phyloP scores from a whole-genome alignment of 208 protist genomes.

The Trypanosoma melophagium region DNA sequence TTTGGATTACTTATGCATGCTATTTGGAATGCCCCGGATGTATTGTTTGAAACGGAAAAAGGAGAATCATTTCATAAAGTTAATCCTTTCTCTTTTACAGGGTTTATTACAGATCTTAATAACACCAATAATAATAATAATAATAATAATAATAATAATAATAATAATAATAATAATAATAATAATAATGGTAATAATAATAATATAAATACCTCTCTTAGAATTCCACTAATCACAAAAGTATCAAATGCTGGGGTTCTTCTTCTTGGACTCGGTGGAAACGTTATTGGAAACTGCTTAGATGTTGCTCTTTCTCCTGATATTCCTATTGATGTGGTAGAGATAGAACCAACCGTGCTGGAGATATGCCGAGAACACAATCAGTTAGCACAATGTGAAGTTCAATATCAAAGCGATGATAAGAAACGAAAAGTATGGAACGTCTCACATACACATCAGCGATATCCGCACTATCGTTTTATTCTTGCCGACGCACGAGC shows the following conservation, averaged over 20 bases:
- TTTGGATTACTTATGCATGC: slow-evolving; percentile 59
- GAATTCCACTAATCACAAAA: background rate
- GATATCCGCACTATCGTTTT: slow-evolving; percentile 39
- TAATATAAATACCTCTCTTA: background rate
- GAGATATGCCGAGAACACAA: slow-evolving; percentile 43
- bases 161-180: background rate
- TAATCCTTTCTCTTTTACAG: no score
- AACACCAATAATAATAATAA: background rate
- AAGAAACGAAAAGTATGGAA: slow-evolving; percentile 10
- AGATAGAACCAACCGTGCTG: slow-evolving; percentile 74
- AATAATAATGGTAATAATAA: background rate
- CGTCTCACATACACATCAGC: slow-evolving; percentile 11
- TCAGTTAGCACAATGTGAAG: slow-evolving; percentile 46
- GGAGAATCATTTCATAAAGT: no score
- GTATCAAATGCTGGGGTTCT: slow-evolving; percentile 44
- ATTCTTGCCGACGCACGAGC: slow-evolving; percentile 49
- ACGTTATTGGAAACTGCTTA: slow-evolving; percentile 76
- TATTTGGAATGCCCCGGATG: slow-evolving; percentile 39
- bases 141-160: background rate
- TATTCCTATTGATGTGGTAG: slow-evolving; percentile 70
- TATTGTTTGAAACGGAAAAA: background rate
- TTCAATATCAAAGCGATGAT: background rate
- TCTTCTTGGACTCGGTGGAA: slow-evolving; percentile 74
- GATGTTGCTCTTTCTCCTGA: slow-evolving; percentile 42
- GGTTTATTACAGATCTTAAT: no score